phyloP scores from a whole-genome alignment of 1,284 basidiomycete species.

The Microbotryum silenes-acaulis region DNA sequence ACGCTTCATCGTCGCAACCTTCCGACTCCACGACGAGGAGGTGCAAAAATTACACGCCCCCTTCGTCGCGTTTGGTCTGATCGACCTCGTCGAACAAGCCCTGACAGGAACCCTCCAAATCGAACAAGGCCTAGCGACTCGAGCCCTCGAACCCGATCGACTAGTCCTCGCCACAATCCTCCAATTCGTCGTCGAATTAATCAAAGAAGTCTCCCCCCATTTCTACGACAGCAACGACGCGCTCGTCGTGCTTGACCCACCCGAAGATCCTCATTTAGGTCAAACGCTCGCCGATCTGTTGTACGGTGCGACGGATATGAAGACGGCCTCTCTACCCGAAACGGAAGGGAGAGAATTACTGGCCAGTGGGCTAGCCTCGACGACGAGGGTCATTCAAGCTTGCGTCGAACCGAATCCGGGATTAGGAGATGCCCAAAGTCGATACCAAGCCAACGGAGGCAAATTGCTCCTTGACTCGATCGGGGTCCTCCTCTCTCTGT shows the following conservation, averaged over 20 bases:
- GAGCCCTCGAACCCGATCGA: background rate
- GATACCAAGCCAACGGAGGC: background rate
- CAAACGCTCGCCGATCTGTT: slow-evolving; percentile 12
- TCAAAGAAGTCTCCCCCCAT: slow-evolving; percentile 16
- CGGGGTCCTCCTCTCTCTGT: slow-evolving; percentile 12
- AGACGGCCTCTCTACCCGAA: slow-evolving; percentile 19
- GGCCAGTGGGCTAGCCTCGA: slow-evolving; percentile 10
- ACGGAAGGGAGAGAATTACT: slow-evolving; percentile 24
- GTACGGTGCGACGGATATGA: slow-evolving; percentile 21
- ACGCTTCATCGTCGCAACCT: slow-evolving; percentile 42
- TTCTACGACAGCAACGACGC: slow-evolving; percentile 14
- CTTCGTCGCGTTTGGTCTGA: slow-evolving; percentile 57
- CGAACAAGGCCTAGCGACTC: slow-evolving; percentile 9
- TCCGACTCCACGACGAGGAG: slow-evolving; percentile 48
- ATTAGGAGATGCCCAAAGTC: no score
- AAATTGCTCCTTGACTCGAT: slow-evolving; percentile 7
- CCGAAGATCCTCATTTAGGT: slow-evolving; percentile 5
- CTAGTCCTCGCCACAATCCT: slow-evolving; percentile 4
- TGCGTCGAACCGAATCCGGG: background rate
- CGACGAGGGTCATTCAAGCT: slow-evolving; percentile 4
- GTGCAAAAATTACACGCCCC: slow-evolving; percentile 63
- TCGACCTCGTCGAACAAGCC: slow-evolving; percentile 50
- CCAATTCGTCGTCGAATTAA: slow-evolving; percentile 16
- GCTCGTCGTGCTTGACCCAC: background rate
- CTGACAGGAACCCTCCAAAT: slow-evolving; percentile 3